Base-by-base conservation (phyloP, 2,329 filamentous ascomycete genomes). In the Cladophialophora psammophila region DNA sequence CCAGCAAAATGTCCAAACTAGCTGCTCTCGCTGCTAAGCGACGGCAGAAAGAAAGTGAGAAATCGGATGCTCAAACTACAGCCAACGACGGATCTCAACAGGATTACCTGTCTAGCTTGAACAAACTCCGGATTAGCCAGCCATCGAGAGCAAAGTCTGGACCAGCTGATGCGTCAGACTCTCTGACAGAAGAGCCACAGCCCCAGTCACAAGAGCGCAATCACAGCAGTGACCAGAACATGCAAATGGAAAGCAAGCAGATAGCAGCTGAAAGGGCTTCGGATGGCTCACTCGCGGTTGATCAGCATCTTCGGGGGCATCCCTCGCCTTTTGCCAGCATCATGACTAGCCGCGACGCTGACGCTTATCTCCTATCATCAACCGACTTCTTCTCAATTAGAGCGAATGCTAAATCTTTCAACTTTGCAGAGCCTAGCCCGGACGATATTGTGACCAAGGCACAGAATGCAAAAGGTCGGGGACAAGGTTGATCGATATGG, bases 401-500 rank as follows among this genome's bases (percentile, higher is more conserved):
- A 32, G 18, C 32, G n/a, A 48, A 56, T 66, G 32, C 66, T 81
- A 77, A 80, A 78, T 75, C 75, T 54, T 82, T 81, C 77, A 80
- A 89, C 66, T 97, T 97, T 81, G 84, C 90, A 83, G 88, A 88
- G 77, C 94, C 94, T 63, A 97, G 94, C 80, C 94, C 94, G 72
- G 94, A 98, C 82, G 94, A 97, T 78, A 82, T 95, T 75, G 91
- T 97, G 74, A 85, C 93, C 70, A 88, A 90, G 78, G 94, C 94
- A 73, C 94, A 97, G 84, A 90, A 73, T 75, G 78, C 90, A 81
- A 91, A 93, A 92, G 90, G 91, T 93, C 75, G 75, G 69, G 69
- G 73, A 36, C 50, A 38, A 71, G 68, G 62, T 72, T 63, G 69
- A 70, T 59, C 71, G 60, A 76, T 71, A 81, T 52, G 60, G 45